Base-by-base conservation (phyloP, 2,329 filamentous ascomycete genomes). In the Aspergillus intermedius region DNA sequence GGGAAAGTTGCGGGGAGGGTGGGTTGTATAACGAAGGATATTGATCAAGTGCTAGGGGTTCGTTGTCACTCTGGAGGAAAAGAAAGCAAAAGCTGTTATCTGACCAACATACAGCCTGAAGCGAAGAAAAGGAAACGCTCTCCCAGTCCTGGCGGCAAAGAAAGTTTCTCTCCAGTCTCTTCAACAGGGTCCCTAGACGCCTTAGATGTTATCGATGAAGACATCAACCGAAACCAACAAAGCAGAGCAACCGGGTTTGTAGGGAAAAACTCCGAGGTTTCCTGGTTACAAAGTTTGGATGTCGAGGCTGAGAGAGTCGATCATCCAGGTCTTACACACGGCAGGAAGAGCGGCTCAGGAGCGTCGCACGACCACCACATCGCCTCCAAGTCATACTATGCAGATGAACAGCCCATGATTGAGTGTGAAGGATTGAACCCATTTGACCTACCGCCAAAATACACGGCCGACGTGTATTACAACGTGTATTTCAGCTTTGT, bases 211-310 rank as follows among this genome's bases (percentile, higher is more conserved):
- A 69, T 68, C 15, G 63, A 70, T 43, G 71, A 74, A 51, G 72
- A 74, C 44, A 72, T 72, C 49, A 68, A 70, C 25, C 63, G 67
- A 28, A 64, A 66, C 51, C 65, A 69, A 46, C 63, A 65, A 43
- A 61, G 65, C 9, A 62, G 67, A 45, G 61, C 65, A 1, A 67
- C 65, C 25, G 69, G 71, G 0, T 74, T 71, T 56, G 65, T 73
- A 47, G 72, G 72, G 7, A 72, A 72, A 48, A 69, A 71, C 45
- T 73, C 71, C 4, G 71, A 73, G 45, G 62, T 71, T 34, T 65
- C 65, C 15, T 75, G 72, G 72, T 53, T 74, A 21, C 67, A 73
- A 51, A 62, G 67, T 45, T 55, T 74, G 47, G 67, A 65, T 42
- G 60, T 66, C 45, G 55, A 65, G 25, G 65, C 70, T 44, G 64